A percentile compares a stretch with the other conserved stretches of the same genome.
Evolutionary conservation across 2,329 filamentous ascomycete genomes (phyloP).

Genomic region (Sclerotinia minor): DNA sequence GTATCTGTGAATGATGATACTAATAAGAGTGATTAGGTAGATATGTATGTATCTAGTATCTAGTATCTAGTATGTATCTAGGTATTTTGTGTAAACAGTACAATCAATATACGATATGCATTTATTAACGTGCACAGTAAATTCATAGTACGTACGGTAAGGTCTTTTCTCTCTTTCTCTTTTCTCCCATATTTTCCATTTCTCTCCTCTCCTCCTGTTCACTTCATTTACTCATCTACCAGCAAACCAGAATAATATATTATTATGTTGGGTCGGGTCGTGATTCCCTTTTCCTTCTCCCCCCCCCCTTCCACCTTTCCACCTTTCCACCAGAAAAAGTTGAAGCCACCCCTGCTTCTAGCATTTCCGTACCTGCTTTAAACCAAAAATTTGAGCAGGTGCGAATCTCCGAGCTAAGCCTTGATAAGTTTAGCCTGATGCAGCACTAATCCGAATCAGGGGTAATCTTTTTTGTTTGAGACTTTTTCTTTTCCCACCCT

Average conservation of each 20-base stretch:
- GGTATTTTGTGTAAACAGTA: not conserved
- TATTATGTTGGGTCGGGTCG: not conserved
- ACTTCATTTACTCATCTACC: not conserved
- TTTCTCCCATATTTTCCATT: not conserved
- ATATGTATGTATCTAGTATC: too few relatives aligned
- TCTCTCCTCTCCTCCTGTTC: not conserved
- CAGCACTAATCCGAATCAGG: conserved; percentile 2
- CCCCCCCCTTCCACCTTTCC: not conserved
- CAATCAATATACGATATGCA: not conserved
- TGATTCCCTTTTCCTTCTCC: not conserved
- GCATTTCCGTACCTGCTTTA: conserved; percentile 16
- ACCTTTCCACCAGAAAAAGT: too few relatives aligned
- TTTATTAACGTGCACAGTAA: not conserved
- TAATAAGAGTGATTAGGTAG: too few relatives aligned
- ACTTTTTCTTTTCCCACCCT: not conserved
- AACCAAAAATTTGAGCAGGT: conserved; percentile 9
- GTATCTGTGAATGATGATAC: too few relatives aligned
- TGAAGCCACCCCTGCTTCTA: not conserved
- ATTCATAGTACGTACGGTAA: not conserved
- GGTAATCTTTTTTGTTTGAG: conserved; percentile 13
- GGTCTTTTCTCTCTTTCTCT: not conserved
- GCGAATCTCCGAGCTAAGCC: not conserved
- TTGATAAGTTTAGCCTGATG: not conserved
- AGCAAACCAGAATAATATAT: not conserved
- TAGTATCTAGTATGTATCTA: too few relatives aligned